Evolutionary conservation across 2,329 filamentous ascomycete species (phyloP).

Genomic region (Microascus cirrosus): DNA sequence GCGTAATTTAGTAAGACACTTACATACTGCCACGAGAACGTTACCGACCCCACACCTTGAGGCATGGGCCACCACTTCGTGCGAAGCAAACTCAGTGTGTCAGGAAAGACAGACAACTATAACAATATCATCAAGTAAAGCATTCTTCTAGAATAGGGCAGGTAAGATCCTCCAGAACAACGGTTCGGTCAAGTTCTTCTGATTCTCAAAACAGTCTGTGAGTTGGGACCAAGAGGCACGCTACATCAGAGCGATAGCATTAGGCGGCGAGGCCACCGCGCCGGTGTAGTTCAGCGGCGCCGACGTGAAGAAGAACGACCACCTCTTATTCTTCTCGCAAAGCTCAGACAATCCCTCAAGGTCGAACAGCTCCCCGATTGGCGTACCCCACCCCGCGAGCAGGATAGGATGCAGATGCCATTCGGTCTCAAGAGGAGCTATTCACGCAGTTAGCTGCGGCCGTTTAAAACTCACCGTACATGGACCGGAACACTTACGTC

Average conservation of each 20-base stretch:
- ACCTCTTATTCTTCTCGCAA: constrained; percentile 8
- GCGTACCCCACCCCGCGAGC: constrained; percentile 14
- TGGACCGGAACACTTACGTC: constrained; percentile 7
- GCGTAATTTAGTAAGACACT: no score
- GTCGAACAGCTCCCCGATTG: constrained; percentile 17
- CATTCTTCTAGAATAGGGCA: no score
- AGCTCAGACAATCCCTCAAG: constrained; percentile 12
- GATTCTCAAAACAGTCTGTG: no score
- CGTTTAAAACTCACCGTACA: background rate
- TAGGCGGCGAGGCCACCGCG: constrained; percentile 10
- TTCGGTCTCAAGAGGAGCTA: constrained; percentile 6
- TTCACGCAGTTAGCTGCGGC: background rate
- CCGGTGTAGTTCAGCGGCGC: constrained; percentile 10
- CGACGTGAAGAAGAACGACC: constrained; percentile 11
- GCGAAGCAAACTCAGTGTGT: no score
- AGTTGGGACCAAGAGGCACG: no score
- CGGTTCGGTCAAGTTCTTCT: no score
- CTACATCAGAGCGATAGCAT: constrained; percentile 6
- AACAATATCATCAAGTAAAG: no score
- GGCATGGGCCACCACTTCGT: no score
- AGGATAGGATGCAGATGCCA: constrained; percentile 14
- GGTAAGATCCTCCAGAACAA: no score
- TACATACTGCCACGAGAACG: no score
- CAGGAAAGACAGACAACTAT: no score
- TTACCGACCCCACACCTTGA: no score